A percentile compares a stretch with the other conserved stretches of the same genome.
Evolutionary conservation across 805 yeast genomes (phyloP).

Genomic region (Kurtzmaniella fragi): DNA sequence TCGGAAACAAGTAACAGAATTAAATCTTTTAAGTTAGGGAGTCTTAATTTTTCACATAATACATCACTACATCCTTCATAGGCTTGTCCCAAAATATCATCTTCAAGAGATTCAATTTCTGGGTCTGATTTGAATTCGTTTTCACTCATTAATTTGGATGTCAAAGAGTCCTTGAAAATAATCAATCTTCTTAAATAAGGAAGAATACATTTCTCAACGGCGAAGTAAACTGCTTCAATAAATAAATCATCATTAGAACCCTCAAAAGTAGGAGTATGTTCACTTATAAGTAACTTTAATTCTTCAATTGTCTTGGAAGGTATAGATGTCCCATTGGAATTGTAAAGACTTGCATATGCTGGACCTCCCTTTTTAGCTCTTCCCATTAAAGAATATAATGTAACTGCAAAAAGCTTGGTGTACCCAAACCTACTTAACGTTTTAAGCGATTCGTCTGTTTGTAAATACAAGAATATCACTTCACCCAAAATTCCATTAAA

Average conservation of each 20-base stretch:
- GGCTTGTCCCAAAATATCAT: constrained; percentile 11
- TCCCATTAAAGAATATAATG: constrained; percentile 16
- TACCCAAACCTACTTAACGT: constrained; percentile 29
- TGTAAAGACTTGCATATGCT: not conserved
- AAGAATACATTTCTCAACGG: constrained; percentile 17
- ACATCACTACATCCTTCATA: constrained; percentile 16
- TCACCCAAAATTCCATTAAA: constrained; percentile 35
- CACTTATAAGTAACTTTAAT: not conserved
- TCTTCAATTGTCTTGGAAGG: not conserved
- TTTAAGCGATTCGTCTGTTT: constrained; percentile 40
- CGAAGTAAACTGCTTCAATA: constrained; percentile 8
- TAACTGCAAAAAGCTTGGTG: constrained; percentile 21
- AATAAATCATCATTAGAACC: constrained; percentile 2
- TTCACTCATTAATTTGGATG: constrained; percentile 23
- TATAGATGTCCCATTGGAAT: constrained; percentile 1
- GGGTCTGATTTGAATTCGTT: constrained; percentile 13
- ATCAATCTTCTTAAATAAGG: constrained; percentile 33
- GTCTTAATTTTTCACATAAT: constrained; percentile 18
- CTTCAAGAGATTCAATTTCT: constrained; percentile 13
- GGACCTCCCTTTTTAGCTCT: constrained; percentile 1
- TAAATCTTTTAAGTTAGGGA: constrained; percentile 20
- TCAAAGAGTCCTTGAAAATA: constrained; percentile 28
- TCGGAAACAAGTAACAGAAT: constrained; percentile 6
- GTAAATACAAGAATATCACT: constrained; percentile 34
- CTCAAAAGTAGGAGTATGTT: not conserved